Evolutionary conservation across 805 yeast species (phyloP), one percentile per base, ranked within the genome.

Genomic region (Suhomyces prunicola): DNA sequence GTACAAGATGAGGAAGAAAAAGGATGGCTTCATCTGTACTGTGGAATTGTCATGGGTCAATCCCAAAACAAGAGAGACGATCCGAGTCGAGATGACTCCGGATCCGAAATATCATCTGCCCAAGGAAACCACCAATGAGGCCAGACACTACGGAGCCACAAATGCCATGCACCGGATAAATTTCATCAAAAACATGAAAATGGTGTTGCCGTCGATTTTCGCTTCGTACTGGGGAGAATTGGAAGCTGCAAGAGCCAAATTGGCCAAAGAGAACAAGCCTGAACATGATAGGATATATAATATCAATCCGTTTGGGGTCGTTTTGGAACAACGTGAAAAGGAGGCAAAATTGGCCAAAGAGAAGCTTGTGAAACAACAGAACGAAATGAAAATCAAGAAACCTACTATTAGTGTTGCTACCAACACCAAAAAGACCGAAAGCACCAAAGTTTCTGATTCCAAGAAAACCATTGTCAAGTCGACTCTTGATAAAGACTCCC

Each of bases 61-160:
- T 60, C 96, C 97, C 0, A 90, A 89, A 64, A 84, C 97, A 0
- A 83, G 82, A 46, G 91, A 88, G 59, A 61, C 77, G 5, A 79
- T 92, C 39, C 69, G 71, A 1, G 77, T 90, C 2, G 74, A 77
- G 50, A 76, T 80, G 84, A 73, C 76, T 60, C 82, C 86, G 0
- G 78, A 79, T 17, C 62, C 68, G 5, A 83, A 80, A 7, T 62
- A 79, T 4, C 76, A 86, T 6, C 69, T 72, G 3, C 86, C 92
- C 0, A 90, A 88, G 59, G 88, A 84, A 46, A 90, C 97, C 0
- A 81, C 96, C 1, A 75, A 90, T 31, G 97, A 92, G 60, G 97
- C 98, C 0, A 79, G 97, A 46, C 96, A 92, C 66, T 79, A 81
- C 61, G 91, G 93, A 0, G 97, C 99, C 0, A 91, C 97, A 0